These are phyloP conservation scores for Salix suchowensis DNA, from an alignment of 345 rosid species.

Conservation along the genomic window DNA sequence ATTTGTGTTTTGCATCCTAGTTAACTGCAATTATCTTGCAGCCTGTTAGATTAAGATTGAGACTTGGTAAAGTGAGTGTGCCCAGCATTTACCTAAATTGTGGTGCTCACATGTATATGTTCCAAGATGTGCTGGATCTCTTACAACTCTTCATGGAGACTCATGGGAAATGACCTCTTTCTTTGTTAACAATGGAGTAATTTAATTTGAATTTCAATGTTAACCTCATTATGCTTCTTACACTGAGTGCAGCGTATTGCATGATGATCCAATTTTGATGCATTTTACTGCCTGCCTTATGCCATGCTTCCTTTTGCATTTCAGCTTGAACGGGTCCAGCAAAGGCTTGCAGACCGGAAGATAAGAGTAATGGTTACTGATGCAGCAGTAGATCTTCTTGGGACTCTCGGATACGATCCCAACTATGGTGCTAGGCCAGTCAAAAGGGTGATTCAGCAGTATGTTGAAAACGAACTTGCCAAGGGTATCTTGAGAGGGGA, in stretches of 20 bases:
- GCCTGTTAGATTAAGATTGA: not conserved
- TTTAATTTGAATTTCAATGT: not conserved
- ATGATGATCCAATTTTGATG: not conserved
- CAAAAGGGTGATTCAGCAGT: conserved; percentile 91
- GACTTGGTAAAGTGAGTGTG: not conserved
- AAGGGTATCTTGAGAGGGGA: conserved; percentile 93
- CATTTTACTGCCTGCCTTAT: not conserved
- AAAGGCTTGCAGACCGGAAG: conserved; percentile 81
- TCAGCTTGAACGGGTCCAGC: conserved; percentile 89
- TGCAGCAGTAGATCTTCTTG: conserved; percentile 73
- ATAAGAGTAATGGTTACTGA: conserved; percentile 68
- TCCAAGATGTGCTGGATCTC: not conserved
- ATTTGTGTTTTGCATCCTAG: not conserved
- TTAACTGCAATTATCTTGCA: not conserved
- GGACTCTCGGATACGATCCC: conserved; percentile 86
- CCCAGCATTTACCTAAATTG: no score
- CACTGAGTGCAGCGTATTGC: not conserved
- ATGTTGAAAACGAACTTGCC: conserved; percentile 91
- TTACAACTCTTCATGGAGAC: not conserved
- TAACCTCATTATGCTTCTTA: not conserved
- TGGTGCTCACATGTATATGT: not conserved
- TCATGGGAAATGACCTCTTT: not conserved
- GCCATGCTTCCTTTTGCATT: conserved; percentile 12
- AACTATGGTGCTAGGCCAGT: conserved; percentile 98
- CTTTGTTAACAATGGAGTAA: not conserved